Conservation (phyloP, 495 filamentous ascomycete species). For the Aspergillus olivimuriae region DNA sequence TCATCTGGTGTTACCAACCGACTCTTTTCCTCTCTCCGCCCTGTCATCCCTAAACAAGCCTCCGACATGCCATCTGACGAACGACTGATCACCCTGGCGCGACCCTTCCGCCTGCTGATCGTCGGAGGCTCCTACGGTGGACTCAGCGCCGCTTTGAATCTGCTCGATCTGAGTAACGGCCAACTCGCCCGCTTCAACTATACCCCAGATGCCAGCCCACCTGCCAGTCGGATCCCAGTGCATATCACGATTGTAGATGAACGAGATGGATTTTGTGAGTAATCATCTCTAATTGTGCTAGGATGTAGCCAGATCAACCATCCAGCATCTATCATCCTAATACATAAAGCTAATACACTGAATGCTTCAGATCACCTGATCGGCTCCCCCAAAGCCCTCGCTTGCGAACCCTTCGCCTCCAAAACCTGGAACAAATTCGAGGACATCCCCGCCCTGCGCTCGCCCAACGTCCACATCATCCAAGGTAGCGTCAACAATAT, state of each 20-base stretch:
- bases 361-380: constrained; percentile 50
- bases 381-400: constrained; percentile 56
- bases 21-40: background rate
- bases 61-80: constrained; percentile 32
- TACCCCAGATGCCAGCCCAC: constrained; percentile 17
- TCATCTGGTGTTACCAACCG: background rate
- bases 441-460: constrained; percentile 51
- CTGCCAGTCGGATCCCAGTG: constrained; percentile 38
- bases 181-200: constrained; percentile 30
- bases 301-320: background rate
- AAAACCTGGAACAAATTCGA: constrained; percentile 57
- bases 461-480: constrained; percentile 44
- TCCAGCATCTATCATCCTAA: background rate
- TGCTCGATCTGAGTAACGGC: constrained; percentile 52
- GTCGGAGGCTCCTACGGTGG: constrained; percentile 63
- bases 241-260: constrained; percentile 65
- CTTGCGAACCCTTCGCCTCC: constrained; percentile 45
- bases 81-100: constrained; percentile 15
- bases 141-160: constrained; percentile 51
- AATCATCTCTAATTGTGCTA: background rate
- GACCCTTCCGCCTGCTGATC: constrained; percentile 41
- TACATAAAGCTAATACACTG: constrained; percentile 1
- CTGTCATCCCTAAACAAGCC: background rate
- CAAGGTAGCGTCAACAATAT: constrained; percentile 52
- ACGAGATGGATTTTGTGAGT: constrained; percentile 62